These are phyloP conservation scores for Trichoderma endophyticum DNA, from an alignment of 2,329 filamentous ascomycete genomes.

Conservation along the genomic window DNA sequence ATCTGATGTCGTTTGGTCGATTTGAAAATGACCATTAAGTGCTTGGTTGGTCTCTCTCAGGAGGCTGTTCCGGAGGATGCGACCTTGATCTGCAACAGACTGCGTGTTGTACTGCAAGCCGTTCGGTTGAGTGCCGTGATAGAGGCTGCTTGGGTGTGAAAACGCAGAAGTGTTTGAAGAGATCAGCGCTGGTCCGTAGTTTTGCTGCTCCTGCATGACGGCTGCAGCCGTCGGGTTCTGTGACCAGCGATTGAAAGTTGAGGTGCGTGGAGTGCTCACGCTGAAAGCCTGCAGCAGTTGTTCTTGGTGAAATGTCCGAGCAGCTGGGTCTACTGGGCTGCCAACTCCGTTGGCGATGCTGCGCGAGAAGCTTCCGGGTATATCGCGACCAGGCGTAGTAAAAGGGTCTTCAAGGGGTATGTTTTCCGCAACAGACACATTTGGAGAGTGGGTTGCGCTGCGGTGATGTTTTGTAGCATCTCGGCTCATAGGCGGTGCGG, in stretches of 20 bases:
- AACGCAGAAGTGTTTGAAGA: constrained; percentile 39
- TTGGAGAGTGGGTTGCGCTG: constrained; percentile 7
- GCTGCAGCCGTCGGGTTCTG: constrained; percentile 24
- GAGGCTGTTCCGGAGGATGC: constrained; percentile 21
- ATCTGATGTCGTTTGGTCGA: constrained; percentile 33
- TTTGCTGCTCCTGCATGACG: constrained; percentile 23
- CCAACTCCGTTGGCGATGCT: constrained; percentile 5
- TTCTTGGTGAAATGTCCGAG: constrained; percentile 34
- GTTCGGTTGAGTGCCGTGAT: constrained; percentile 44
- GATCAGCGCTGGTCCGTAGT: constrained; percentile 20
- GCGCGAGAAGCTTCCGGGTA: constrained; percentile 5
- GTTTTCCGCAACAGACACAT: neutral
- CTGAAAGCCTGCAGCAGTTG: constrained; percentile 37
- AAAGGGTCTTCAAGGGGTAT: constrained; percentile 33
- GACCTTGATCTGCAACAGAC: constrained; percentile 18
- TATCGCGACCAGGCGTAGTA: constrained; percentile 26
- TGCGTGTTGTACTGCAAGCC: constrained; percentile 23
- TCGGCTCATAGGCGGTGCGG: constrained; percentile 22
- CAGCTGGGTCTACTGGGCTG: constrained; percentile 4
- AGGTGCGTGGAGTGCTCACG: constrained; percentile 29
- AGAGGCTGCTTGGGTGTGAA: constrained; percentile 50
- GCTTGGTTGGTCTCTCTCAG: constrained; percentile 13
- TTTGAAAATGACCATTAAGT: constrained; percentile 29
- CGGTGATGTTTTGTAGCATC: constrained; percentile 26
- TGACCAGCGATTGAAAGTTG: constrained; percentile 32